phyloP scores from a whole-genome alignment of 192 early-diverging fungal species.

The Coemansia sp. region DNA sequence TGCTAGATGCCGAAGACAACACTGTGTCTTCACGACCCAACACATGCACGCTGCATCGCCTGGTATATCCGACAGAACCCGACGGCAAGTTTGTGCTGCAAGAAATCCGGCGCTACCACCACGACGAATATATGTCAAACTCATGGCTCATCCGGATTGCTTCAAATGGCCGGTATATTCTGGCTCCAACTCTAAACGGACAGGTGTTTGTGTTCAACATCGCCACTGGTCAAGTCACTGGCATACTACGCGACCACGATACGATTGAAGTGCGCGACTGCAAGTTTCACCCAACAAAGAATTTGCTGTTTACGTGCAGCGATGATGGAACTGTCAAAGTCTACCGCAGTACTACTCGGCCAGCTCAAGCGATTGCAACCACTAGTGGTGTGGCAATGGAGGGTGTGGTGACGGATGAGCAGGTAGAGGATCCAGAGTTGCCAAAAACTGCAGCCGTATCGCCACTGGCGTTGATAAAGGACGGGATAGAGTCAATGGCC shows the following conservation, averaged over 20 bases:
- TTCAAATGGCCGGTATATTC: constrained; percentile 83
- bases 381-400: background rate
- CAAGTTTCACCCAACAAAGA: constrained; percentile 79
- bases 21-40: constrained; percentile 76
- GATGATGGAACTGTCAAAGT: constrained; percentile 76
- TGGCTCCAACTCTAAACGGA: constrained; percentile 87
- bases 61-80: constrained; percentile 74
- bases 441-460: constrained; percentile 35
- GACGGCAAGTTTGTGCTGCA: constrained; percentile 74
- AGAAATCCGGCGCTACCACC: constrained; percentile 71
- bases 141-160: constrained; percentile 93
- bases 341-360: constrained; percentile 37
- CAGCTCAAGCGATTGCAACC: background rate
- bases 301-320: constrained; percentile 78
- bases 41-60: constrained; percentile 80
- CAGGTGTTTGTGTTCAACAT: constrained; percentile 84
- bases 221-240: constrained; percentile 70
- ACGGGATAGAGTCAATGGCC: constrained; percentile 42
- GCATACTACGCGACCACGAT: constrained; percentile 83
- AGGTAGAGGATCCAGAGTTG: constrained; percentile 9
- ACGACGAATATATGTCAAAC: constrained; percentile 85
- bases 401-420: background rate
- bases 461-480: constrained; percentile 37
- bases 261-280: constrained; percentile 93
- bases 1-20: constrained; percentile 79